Evolutionary conservation across 148 eudicot species (phyloP).

Genomic region (Vaccinium darrowii): DNA sequence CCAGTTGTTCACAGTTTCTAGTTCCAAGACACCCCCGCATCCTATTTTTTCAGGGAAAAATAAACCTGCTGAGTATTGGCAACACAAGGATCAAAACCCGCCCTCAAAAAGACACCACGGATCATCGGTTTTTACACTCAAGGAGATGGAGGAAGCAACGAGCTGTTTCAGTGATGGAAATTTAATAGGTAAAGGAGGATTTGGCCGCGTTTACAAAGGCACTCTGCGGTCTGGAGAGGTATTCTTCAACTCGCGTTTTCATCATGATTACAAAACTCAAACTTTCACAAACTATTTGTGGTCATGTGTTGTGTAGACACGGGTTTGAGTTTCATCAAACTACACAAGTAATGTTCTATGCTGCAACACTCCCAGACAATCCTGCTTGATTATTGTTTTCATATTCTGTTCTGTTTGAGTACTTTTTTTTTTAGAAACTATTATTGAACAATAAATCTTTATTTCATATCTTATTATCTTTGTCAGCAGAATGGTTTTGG

Average conservation of each 20-base stretch:
- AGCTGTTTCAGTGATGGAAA: slow-evolving; percentile 72
- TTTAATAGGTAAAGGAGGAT: slow-evolving; percentile 89
- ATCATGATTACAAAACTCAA: neutral
- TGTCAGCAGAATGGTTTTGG: neutral
- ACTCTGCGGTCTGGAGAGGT: slow-evolving; percentile 83
- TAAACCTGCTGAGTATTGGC: slow-evolving; percentile 76
- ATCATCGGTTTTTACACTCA: slow-evolving; percentile 85
- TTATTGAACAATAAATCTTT: neutral
- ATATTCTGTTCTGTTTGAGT: neutral
- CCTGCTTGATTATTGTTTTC: neutral
- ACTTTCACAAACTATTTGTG: neutral
- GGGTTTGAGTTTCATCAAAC: neutral
- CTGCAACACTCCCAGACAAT: neutral
- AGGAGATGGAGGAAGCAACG: slow-evolving; percentile 92
- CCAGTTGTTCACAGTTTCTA: neutral
- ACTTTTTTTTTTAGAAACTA: neutral
- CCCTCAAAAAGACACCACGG: slow-evolving; percentile 68
- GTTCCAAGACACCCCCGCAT: neutral
- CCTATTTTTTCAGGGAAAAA: slow-evolving; percentile 59
- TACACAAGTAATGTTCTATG: neutral
- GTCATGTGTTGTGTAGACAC: neutral
- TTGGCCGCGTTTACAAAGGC: slow-evolving; percentile 91
- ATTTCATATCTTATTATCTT: neutral
- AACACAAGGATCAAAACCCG: slow-evolving; percentile 62
- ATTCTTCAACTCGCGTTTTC: slow-evolving; percentile 13